Base-by-base conservation (phyloP, 768 basidiomycete species). In the Gloeophyllum trabeum region DNA sequence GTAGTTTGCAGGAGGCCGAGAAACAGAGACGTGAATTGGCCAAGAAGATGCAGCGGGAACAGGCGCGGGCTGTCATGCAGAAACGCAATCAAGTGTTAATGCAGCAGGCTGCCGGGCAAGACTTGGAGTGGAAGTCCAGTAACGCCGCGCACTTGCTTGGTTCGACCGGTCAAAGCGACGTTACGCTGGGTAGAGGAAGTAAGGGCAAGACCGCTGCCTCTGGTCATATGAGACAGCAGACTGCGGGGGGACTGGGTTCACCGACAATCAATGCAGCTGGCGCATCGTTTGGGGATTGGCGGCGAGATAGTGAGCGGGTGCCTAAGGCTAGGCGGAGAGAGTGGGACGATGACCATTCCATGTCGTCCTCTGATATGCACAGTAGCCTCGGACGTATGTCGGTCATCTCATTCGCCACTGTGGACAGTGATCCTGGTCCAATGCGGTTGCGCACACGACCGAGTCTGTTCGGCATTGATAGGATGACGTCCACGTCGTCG, bases 11-110 rank as follows among this genome's bases (percentile, higher is more conserved):
- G 45, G 89, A 93, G 60, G 84, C 85, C 16, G 88, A 92, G 67
- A 76, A 81, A 53, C 84, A 87, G 51, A 79, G 82, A 47, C 85
- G 89, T 48, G 78, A 78, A 43, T 69, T 85, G 47, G 76, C 73
- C 14, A 76, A 81, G 58, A 78, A 76, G 52, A 79, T 67, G 54
- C 79, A 87, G 47, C 76, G 79, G 51, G 92, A 96, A 53, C 84
- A 91, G 60, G 87, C 91, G 14, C 76, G 91, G 42, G 89, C 88
- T 35, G 91, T 94, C 61, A 84, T 93, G 79, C 75, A 81, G 54
- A 94, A 93, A 66, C 82, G 88, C 48, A 80, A 75, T 46, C 77
- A 81, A 49, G 70, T 89, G 60, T 66, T 85, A 52, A 75, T 75
- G 54, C 71, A 77, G 50, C 70, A 56, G 14, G 60, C 66, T 23